Percentiles rank a stretch among this genome's conserved stretches.
These are phyloP conservation scores for Paramecium caudatum DNA, from an alignment of 73 alveolate species.

Conservation along the genomic window DNA sequence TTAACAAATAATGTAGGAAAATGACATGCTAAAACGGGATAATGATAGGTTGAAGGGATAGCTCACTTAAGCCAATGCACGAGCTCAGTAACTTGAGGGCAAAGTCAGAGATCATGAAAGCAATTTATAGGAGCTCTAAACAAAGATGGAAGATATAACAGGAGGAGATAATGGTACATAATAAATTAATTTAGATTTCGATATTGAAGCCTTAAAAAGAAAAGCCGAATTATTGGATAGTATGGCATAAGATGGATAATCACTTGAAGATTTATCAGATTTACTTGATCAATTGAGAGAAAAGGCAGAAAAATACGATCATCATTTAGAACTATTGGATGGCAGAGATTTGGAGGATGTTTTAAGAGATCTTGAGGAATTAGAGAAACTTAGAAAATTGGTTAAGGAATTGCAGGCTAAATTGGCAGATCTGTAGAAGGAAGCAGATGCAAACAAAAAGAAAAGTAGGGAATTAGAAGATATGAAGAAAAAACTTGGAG, in stretches of 20 bases:
- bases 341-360: conserved; percentile 62
- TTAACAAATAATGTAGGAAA: not conserved
- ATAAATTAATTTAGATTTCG: conserved; percentile 18
- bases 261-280: conserved; percentile 42
- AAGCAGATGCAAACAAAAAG: not conserved
- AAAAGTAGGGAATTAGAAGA: conserved; percentile 47
- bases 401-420: conserved; percentile 16
- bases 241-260: conserved; percentile 33
- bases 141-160: not conserved
- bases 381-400: conserved; percentile 7
- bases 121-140: not conserved
- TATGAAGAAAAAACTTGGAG: conserved; percentile 51
- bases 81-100: not conserved
- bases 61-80: not conserved
- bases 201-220: conserved; percentile 41
- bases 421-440: conserved; percentile 18
- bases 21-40: conserved; percentile 52
- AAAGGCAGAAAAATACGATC: conserved; percentile 61
- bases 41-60: not conserved
- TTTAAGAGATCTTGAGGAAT: conserved; percentile 11
- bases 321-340: conserved; percentile 39
- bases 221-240: conserved; percentile 58
- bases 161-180: conserved; percentile 63
- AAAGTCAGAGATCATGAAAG: not conserved
- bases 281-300: not conserved